These are phyloP conservation scores for Exophiala spinifera DNA, from an alignment of 2,329 filamentous ascomycete species.

Conservation along the genomic window DNA sequence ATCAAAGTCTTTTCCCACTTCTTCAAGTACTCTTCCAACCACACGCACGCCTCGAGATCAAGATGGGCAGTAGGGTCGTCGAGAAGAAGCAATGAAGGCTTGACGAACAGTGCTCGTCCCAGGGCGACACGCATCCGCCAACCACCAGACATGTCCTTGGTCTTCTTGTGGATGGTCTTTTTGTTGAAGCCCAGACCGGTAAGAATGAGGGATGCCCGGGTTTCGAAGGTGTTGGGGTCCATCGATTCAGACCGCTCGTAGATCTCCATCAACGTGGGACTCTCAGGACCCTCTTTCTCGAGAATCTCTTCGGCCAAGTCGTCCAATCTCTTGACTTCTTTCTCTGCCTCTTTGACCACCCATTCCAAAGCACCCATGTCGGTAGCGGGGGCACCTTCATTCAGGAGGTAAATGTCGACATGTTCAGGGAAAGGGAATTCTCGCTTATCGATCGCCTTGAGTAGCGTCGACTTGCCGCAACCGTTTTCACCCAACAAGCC, in stretches of 20 bases:
- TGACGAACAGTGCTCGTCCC: conserved; percentile 96
- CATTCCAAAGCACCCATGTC: conserved; percentile 92
- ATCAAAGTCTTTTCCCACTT: conserved; percentile 98
- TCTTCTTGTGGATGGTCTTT: conserved; percentile 96
- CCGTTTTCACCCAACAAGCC: conserved; percentile 97
- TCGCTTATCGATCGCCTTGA: conserved; percentile 89
- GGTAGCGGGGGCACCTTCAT: conserved; percentile 88
- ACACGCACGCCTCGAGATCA: conserved; percentile 98
- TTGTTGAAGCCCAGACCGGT: conserved; percentile 99
- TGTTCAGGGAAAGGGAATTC: conserved; percentile 96
- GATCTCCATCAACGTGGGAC: conserved; percentile 82
- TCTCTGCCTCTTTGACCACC: conserved; percentile 93
- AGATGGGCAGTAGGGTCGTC: conserved; percentile 99
- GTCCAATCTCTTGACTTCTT: conserved; percentile 87
- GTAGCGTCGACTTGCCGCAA: conserved; percentile 95
- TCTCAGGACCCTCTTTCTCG: conserved; percentile 88
- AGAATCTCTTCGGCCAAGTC: conserved; percentile 83
- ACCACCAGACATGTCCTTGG: conserved; percentile 99
- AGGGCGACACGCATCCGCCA: conserved; percentile 99
- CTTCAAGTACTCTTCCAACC: conserved; percentile 99
- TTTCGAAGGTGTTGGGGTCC: conserved; percentile 96
- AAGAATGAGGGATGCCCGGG: conserved; percentile 90
- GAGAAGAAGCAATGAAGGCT: conserved; percentile 89
- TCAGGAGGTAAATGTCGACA: conserved; percentile 96
- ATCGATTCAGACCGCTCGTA: conserved; percentile 99